These are phyloP conservation scores for Flaveria sonorensis DNA, from an alignment of 129 eudicot species.

Conservation along the genomic window DNA sequence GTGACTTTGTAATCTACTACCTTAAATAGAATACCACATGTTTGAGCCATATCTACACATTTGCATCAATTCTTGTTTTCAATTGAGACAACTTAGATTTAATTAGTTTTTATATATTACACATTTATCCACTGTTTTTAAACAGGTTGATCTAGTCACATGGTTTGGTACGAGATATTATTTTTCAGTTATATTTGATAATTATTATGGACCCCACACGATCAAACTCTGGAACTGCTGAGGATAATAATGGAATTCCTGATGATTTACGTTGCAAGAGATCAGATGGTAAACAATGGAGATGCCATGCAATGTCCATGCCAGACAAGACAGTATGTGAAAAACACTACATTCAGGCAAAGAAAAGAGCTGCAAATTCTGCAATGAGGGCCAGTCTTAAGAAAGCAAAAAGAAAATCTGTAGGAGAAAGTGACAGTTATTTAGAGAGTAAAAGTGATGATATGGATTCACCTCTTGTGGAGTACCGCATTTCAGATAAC, in stretches of 20 bases:
- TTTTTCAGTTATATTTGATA: constrained; percentile 19
- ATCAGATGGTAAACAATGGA: constrained; percentile 99
- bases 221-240: constrained; percentile 56
- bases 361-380: constrained; percentile 98
- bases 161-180: constrained; percentile 21
- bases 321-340: constrained; percentile 98
- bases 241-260: constrained; percentile 83
- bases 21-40: neutral
- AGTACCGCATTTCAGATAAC: constrained; percentile 52
- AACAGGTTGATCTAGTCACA: constrained; percentile 36
- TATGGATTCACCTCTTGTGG: constrained; percentile 70
- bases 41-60: neutral
- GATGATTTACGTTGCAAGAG: constrained; percentile 97
- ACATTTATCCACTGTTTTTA: constrained; percentile 2
- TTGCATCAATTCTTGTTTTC: neutral
- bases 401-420: constrained; percentile 68
- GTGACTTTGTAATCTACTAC: neutral
- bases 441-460: constrained; percentile 93
- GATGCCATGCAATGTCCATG: constrained; percentile 99
- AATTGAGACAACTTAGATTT: neutral
- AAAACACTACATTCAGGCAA: constrained; percentile 94
- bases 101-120: neutral
- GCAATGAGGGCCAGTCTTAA: constrained; percentile 86
- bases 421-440: constrained; percentile 67
- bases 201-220: constrained; percentile 64